phyloP scores from a whole-genome alignment of 176 grass and related monocot genomes.

The Chloris gayana region DNA sequence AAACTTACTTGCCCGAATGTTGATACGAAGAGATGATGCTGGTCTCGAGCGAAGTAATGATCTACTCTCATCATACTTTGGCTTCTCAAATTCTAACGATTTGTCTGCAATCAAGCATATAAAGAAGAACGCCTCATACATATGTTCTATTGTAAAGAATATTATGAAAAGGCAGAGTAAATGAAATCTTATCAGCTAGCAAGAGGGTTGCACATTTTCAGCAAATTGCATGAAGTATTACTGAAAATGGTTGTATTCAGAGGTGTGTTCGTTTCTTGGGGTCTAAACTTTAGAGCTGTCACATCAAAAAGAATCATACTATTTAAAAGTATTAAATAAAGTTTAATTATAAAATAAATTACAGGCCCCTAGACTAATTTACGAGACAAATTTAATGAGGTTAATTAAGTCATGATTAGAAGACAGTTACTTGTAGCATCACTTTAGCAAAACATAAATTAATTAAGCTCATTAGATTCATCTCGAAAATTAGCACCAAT shows the following conservation, averaged over 20 bases:
- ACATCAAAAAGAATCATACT: too few relatives aligned
- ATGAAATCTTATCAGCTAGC: neutral
- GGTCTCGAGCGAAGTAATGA: constrained; percentile 81
- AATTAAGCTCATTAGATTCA: too few relatives aligned
- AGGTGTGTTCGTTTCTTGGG: too few relatives aligned
- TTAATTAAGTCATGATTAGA: too few relatives aligned
- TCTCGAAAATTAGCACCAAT: too few relatives aligned
- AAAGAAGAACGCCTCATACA: neutral
- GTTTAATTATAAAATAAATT: too few relatives aligned
- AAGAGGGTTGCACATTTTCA: neutral
- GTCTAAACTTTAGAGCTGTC: too few relatives aligned
- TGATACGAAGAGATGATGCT: constrained; percentile 72
- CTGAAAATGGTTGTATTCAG: neutral
- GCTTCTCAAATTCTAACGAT: constrained; percentile 68
- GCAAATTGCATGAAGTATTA: neutral
- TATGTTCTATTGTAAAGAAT: neutral
- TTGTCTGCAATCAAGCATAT: constrained; percentile 62
- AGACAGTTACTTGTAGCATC: too few relatives aligned
- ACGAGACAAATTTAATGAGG: too few relatives aligned
- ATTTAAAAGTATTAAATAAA: too few relatives aligned
- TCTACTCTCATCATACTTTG: constrained; percentile 71
- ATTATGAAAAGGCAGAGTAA: neutral
- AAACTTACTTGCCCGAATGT: constrained; percentile 88
- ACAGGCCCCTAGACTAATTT: too few relatives aligned
- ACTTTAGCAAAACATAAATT: too few relatives aligned